These are phyloP conservation scores for Castanea crenata DNA, from an alignment of 306 rosid species.

Conservation along the genomic window DNA sequence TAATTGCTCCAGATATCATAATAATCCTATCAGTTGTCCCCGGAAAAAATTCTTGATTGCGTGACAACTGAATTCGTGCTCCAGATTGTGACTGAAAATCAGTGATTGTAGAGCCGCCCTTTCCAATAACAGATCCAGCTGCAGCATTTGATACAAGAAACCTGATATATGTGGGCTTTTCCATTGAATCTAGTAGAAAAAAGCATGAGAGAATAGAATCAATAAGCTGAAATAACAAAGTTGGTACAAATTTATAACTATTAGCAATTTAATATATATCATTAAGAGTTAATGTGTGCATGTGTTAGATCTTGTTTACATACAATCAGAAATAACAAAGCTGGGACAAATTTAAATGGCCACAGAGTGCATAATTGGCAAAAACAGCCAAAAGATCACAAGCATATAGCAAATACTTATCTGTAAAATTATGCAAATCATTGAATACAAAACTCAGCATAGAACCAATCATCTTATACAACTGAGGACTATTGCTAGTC, in stretches of 20 bases:
- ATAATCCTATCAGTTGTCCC: slow-evolving; percentile 98
- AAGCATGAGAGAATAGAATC: slow-evolving; percentile 18
- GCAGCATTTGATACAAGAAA: slow-evolving; percentile 99
- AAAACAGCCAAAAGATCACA: neutral
- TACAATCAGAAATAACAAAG: neutral
- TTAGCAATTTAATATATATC: neutral
- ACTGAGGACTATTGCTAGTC: no score
- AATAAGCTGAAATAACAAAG: slow-evolving; percentile 15
- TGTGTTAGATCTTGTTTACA: no score
- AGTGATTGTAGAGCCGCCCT: slow-evolving; percentile 99
- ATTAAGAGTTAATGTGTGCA: no score
- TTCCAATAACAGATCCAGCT: slow-evolving; percentile 99
- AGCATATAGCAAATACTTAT: neutral
- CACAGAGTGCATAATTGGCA: neutral
- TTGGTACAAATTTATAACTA: neutral
- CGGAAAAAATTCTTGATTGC: slow-evolving; percentile 95
- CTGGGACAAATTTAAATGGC: neutral
- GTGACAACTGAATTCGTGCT: slow-evolving; percentile 95
- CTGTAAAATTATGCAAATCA: neutral
- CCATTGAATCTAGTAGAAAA: slow-evolving; percentile 61
- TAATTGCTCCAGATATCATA: slow-evolving; percentile 87
- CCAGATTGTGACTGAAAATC: slow-evolving; percentile 99
- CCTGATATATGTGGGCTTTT: slow-evolving; percentile 83
- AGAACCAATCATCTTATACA: neutral
- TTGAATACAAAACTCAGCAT: neutral